Evolutionary conservation across 352 stramenopile genomes (phyloP).

Genomic region (Thraustochytrium striatum): DNA sequence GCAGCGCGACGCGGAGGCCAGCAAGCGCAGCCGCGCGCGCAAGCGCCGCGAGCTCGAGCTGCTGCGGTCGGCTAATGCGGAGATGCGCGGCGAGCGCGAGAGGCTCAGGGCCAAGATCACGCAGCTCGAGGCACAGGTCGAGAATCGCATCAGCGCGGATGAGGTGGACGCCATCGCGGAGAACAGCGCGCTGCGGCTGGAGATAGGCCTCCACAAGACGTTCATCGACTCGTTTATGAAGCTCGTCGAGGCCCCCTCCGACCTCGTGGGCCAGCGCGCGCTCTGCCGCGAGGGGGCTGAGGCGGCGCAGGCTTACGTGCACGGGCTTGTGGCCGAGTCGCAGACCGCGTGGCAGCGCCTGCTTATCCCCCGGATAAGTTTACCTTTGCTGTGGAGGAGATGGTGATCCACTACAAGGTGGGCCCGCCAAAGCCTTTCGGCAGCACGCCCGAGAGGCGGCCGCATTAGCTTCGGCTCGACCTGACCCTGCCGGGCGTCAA

Average conservation of each 20-base stretch:
- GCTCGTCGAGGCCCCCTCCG: neutral
- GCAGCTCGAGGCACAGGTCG: slow-evolving; percentile 31
- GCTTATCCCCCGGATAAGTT: neutral
- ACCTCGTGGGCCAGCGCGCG: slow-evolving; percentile 1
- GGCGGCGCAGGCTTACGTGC: slow-evolving; percentile 26
- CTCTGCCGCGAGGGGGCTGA: slow-evolving; percentile 35
- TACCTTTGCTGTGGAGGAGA: neutral
- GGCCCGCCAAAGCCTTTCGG: slow-evolving; percentile 13
- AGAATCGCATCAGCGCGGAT: slow-evolving; percentile 10
- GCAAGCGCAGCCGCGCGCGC: neutral
- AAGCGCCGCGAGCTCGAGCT: slow-evolving; percentile 4
- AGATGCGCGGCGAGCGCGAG: slow-evolving; percentile 32
- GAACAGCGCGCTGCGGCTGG: slow-evolving; percentile 14
- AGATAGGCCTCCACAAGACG: slow-evolving; percentile 7
- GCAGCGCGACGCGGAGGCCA: slow-evolving; percentile 27
- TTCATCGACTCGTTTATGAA: slow-evolving; percentile 43
- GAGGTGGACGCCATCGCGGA: slow-evolving; percentile 22
- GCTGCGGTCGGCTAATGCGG: slow-evolving; percentile 2
- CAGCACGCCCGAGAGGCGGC: neutral
- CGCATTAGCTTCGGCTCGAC: slow-evolving; percentile 19
- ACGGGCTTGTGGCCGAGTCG: slow-evolving; percentile 30
- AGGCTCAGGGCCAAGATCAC: slow-evolving; percentile 38
- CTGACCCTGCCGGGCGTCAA: slow-evolving; percentile 23
- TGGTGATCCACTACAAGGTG: slow-evolving; percentile 5
- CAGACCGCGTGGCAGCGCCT: slow-evolving; percentile 15